Base-by-base conservation (phyloP, 352 stramenopile species). In the Pythium phragmitis region DNA sequence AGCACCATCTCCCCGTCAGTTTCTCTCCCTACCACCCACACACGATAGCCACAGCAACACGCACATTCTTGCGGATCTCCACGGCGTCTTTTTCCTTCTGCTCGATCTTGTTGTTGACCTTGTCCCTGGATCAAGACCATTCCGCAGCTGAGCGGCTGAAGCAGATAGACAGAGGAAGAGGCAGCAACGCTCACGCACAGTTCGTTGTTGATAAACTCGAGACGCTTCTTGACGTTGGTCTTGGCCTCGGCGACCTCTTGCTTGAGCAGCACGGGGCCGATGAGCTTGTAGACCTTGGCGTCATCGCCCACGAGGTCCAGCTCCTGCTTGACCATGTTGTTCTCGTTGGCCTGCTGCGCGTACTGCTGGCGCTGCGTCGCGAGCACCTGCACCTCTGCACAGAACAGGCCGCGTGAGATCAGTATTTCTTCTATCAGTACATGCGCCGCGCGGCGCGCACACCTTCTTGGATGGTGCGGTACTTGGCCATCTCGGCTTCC, bases 151-250 rank as follows among this genome's bases (percentile, higher is more conserved):
- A 46, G 30, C 6, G 1, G 7, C 7, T 39, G 16, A 11, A 26
- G 7, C n/a, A 16, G n/a, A 30, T 3, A 30, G 26, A 30, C 26
- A 30, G 26, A 30, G 26, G 26, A 30, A 5, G 2, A 3, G 26
- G 26, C 26, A 30, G 26, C 26, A 30, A 30, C 26, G 3, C 26
- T 7, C 5, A 65, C 79, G 65, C 70, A 92, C 87, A 98, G 76
- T 69, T 99, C 94, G 46, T 94, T 89, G 53, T 89, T 91, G 72
- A 99, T 98, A 67, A 98, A 99, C 78, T 99, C 94, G 60, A 98
- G 81, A 39, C 94, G 84, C 76, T 99, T 98, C 42, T 88, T 85
- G 9, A 99, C 93, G 63, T 98, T 99, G 14, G 89, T 87, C 68
- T 97, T 98, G 48, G 94, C 94, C 68, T 98, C 94, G 37, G 87